A percentile compares a stretch with the other conserved stretches of the same genome.
These are phyloP conservation scores for Arthrobotrys musiformis DNA, from an alignment of 2,329 filamentous ascomycete genomes.

Conservation along the genomic window DNA sequence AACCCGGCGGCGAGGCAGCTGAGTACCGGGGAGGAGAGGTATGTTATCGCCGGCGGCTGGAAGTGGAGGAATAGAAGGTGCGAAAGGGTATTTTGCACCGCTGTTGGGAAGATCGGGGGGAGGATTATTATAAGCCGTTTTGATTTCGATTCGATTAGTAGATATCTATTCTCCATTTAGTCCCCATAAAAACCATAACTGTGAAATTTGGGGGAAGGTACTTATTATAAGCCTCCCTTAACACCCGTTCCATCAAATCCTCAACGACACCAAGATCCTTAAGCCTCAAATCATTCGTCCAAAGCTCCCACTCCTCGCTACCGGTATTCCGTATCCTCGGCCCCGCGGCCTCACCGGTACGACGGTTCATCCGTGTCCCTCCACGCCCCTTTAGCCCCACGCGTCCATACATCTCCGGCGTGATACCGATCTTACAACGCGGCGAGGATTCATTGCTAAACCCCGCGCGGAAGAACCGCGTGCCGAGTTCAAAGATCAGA, in stretches of 20 bases:
- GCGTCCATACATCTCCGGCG: conserved; percentile 78
- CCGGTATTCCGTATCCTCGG: conserved; percentile 67
- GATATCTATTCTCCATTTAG: conserved; percentile 65
- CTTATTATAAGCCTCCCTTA: conserved; percentile 84
- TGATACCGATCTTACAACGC: conserved; percentile 75
- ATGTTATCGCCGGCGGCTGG: conserved; percentile 80
- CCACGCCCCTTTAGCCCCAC: conserved; percentile 80
- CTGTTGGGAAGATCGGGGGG: conserved; percentile 80
- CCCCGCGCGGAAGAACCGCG: conserved; percentile 80
- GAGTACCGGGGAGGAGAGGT: conserved; percentile 81
- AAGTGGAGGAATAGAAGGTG: conserved; percentile 83
- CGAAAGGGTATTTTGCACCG: conserved; percentile 78
- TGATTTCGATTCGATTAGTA: conserved; percentile 79
- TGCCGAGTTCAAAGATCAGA: conserved; percentile 83
- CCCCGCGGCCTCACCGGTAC: conserved; percentile 64
- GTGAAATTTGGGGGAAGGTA: conserved; percentile 63
- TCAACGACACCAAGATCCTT: conserved; percentile 81
- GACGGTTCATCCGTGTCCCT: conserved; percentile 67
- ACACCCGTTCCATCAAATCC: conserved; percentile 84
- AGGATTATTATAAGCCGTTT: conserved; percentile 79
- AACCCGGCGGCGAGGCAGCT: conserved; percentile 81
- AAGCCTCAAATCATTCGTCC: conserved; percentile 77
- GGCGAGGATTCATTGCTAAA: conserved; percentile 85
- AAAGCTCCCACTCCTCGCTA: conserved; percentile 77
- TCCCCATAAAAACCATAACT: too few relatives aligned